Evolutionary conservation across 1,284 basidiomycete species (phyloP).

Genomic region (Cystobasidium slooffiae): DNA sequence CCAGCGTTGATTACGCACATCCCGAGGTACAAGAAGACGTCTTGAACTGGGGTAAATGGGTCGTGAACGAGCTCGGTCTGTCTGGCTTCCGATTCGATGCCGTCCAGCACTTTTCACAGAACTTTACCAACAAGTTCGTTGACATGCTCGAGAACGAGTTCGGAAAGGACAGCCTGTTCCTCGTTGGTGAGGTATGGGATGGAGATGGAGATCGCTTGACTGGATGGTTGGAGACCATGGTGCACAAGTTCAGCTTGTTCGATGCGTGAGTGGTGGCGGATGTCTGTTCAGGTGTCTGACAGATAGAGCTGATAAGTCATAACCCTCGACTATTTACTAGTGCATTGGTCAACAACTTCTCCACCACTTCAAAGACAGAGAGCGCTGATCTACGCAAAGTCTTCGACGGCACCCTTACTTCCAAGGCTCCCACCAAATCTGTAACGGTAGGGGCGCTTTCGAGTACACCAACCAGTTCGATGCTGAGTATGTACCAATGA

Average conservation of each 20-base stretch:
- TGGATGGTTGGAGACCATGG: conserved; percentile 35
- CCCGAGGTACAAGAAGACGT: conserved; percentile 66
- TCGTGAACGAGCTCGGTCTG: conserved; percentile 73
- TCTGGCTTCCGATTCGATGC: conserved; percentile 61
- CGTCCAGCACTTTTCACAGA: conserved; percentile 58
- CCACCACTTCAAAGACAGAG: conserved; percentile 30
- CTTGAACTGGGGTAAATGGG: conserved; percentile 64
- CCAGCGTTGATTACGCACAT: conserved; percentile 76
- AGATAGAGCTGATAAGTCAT: neutral
- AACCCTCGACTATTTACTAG: neutral
- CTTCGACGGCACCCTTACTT: conserved; percentile 65
- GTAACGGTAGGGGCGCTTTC: conserved; percentile 59
- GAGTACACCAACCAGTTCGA: too few species aligned
- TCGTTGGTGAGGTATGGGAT: conserved; percentile 57
- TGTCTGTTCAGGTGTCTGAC: neutral
- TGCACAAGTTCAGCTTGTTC: conserved; percentile 39
- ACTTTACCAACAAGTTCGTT: conserved; percentile 64
- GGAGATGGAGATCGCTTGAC: conserved; percentile 17
- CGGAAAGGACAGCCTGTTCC: conserved; percentile 60
- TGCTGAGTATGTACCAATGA: neutral
- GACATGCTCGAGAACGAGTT: conserved; percentile 61
- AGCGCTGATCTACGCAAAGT: conserved; percentile 59
- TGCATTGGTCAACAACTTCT: conserved; percentile 40
- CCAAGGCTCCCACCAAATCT: conserved; percentile 64
- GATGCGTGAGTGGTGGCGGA: conserved; percentile 32